Evolutionary conservation across 352 stramenopile genomes (phyloP).

Genomic region (Pythium rishiriense): DNA sequence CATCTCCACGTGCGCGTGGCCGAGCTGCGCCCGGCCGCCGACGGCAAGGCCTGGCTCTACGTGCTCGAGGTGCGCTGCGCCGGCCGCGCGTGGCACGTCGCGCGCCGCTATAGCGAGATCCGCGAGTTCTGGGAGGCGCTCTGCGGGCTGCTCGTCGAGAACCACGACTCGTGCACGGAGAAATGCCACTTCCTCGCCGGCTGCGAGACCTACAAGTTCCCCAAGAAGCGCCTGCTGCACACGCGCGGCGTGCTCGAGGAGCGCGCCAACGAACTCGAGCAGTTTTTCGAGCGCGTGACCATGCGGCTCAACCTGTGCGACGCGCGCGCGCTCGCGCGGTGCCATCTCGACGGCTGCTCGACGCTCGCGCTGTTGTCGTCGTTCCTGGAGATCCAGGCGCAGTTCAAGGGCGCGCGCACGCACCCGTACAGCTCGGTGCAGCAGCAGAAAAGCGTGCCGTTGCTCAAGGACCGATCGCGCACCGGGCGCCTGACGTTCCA

Average conservation of each 20-base stretch:
- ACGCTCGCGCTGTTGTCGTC: constrained; percentile 41
- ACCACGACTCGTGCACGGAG: constrained; percentile 45
- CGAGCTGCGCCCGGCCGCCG: constrained; percentile 52
- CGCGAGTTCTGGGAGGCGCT: constrained; percentile 65
- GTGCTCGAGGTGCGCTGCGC: constrained; percentile 60
- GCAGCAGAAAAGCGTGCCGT: constrained; percentile 36
- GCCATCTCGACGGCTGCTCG: constrained; percentile 43
- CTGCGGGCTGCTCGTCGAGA: constrained; percentile 34
- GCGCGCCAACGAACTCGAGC: constrained; percentile 52
- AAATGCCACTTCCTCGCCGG: constrained; percentile 68
- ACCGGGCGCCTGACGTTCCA: constrained; percentile 28
- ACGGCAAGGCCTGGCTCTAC: constrained; percentile 65
- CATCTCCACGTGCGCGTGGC: constrained; percentile 53
- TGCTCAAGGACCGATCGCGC: constrained; percentile 29
- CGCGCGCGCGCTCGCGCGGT: constrained; percentile 40
- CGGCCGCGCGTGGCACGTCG: constrained; percentile 45
- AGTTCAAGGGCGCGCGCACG: constrained; percentile 15
- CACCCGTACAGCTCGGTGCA: constrained; percentile 29
- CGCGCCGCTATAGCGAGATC: constrained; percentile 74
- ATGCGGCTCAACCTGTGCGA: constrained; percentile 74
- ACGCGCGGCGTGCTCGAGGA: constrained; percentile 37
- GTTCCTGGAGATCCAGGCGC: constrained; percentile 53
- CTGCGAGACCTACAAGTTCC: constrained; percentile 72
- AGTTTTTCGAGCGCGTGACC: constrained; percentile 60
- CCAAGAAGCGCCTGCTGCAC: constrained; percentile 69